Conservation (phyloP, 352 stramenopile species). For the Saprolegnia diclina region DNA sequence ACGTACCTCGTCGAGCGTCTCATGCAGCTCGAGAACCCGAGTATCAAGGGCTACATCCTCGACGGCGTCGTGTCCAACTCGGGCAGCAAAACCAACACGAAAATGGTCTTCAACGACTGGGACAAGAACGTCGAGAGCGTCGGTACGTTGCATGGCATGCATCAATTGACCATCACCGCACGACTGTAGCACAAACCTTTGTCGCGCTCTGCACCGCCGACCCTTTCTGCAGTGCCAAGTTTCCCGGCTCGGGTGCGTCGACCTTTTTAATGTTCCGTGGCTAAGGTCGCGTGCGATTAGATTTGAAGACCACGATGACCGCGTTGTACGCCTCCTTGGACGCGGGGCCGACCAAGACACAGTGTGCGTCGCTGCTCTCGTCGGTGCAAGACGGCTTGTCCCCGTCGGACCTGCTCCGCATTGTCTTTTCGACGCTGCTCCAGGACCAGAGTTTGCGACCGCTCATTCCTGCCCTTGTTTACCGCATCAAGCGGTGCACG, state of each 20-base stretch:
- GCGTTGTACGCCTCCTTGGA: neutral
- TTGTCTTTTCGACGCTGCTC: constrained; percentile 31
- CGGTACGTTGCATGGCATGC: constrained; percentile 5
- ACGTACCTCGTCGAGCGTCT: constrained; percentile 53
- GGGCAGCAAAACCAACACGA: constrained; percentile 23
- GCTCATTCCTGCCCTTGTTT: constrained; percentile 38
- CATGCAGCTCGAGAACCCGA: constrained; percentile 35
- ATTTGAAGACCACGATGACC: neutral
- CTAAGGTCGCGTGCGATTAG: neutral
- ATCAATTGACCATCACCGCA: neutral
- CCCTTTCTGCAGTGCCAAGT: constrained; percentile 29
- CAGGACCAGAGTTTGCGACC: constrained; percentile 25
- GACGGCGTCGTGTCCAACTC: constrained; percentile 40
- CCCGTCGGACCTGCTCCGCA: constrained; percentile 24
- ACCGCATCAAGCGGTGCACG: constrained; percentile 37
- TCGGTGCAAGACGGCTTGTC: neutral
- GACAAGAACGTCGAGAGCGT: constrained; percentile 38
- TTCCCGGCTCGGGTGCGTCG: constrained; percentile 8
- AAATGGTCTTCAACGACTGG: constrained; percentile 28
- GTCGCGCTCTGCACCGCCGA: constrained; percentile 29
- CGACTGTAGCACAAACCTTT: constrained; percentile 27
- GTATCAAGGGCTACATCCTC: constrained; percentile 45
- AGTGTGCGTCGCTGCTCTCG: neutral
- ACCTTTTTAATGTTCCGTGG: neutral
- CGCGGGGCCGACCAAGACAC: neutral